These are phyloP conservation scores for Vaccinium macrocarpon DNA, from an alignment of 148 eudicot genomes.

Conservation along the genomic window DNA sequence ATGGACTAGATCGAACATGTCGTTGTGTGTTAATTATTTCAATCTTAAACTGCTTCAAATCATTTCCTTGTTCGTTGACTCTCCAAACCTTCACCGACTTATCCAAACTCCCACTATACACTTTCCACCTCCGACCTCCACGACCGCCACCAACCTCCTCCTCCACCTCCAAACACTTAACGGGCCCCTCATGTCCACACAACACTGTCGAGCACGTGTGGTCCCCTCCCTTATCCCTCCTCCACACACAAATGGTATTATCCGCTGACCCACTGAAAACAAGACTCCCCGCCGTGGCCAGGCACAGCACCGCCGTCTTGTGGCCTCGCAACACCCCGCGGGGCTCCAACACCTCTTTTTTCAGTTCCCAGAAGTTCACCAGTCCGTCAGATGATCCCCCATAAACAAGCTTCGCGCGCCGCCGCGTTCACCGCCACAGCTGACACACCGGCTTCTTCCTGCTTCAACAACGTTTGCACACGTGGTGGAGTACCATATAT, in stretches of 20 bases:
- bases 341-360: background rate
- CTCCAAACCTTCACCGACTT: conserved; percentile 78
- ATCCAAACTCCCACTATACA: conserved; percentile 86
- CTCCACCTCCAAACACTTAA: conserved; percentile 51
- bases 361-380: conserved; percentile 23
- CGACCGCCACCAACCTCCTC: background rate
- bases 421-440: conserved; percentile 43
- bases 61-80: conserved; percentile 27
- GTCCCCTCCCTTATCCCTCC: conserved; percentile 49
- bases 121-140: conserved; percentile 40
- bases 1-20: no score
- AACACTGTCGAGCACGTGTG: conserved; percentile 62
- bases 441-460: conserved; percentile 59
- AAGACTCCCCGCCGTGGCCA: conserved; percentile 52
- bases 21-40: no score
- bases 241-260: conserved; percentile 84
- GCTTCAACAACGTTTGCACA: conserved; percentile 51
- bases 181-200: conserved; percentile 75
- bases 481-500: no score
- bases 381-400: conserved; percentile 26
- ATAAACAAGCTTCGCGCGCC: conserved; percentile 8
- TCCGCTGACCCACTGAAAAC: conserved; percentile 88
- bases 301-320: conserved; percentile 26
- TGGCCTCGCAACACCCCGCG: conserved; percentile 26
- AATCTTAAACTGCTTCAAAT: background rate